Evolutionary conservation across 768 basidiomycete species (phyloP), one percentile per base, ranked within the genome.

Genomic region (Nidularia pulvinata): DNA sequence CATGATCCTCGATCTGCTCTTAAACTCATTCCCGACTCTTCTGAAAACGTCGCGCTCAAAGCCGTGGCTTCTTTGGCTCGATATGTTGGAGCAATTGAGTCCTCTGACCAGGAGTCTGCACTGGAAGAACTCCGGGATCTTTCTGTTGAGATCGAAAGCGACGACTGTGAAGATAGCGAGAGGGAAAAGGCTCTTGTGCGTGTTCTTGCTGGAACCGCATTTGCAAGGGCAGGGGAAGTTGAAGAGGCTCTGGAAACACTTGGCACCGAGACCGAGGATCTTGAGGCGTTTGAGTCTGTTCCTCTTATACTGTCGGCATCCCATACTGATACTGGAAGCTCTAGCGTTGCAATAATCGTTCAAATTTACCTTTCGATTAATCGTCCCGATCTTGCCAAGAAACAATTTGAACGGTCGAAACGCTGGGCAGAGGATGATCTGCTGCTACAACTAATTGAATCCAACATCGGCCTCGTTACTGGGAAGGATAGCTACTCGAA

Each of bases 181-280:
- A 78, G 75, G 54, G 92, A 91, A 58, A 91, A 85, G 65, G 82
- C 84, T 16, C 66, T 85, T 44, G 92, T 95, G 5, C 78, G 85
- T 50, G 90, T 92, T 32, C 70, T 93, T 16, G 91, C 92, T 33
- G 93, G 87, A n/a, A 93, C 88, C 10, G 91, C 93, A 1, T 96
- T 96, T 67, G 81, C 86, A 13, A 74, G 83, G 34, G 91, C 91
- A 13, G 89, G 87, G 2, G 95, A 97, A 70, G 71, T 90, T 9
- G 95, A 97, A 69, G 95, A 98, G 70, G 95, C 94, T 1, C 73
- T 97, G 25, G 95, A 96, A 69, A 95, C 91, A 0, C 77, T 98
- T 33, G 86, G 86, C 6, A 82, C 81, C 5, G 88, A 85, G 47
- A 83, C 84, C 33, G 82, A 88, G 57, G 90, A 92, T 60, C 80